Evolutionary conservation across 495 filamentous ascomycete species (phyloP), one percentile per base, ranked within the genome.

Genomic region (Neurospora hispaniola): DNA sequence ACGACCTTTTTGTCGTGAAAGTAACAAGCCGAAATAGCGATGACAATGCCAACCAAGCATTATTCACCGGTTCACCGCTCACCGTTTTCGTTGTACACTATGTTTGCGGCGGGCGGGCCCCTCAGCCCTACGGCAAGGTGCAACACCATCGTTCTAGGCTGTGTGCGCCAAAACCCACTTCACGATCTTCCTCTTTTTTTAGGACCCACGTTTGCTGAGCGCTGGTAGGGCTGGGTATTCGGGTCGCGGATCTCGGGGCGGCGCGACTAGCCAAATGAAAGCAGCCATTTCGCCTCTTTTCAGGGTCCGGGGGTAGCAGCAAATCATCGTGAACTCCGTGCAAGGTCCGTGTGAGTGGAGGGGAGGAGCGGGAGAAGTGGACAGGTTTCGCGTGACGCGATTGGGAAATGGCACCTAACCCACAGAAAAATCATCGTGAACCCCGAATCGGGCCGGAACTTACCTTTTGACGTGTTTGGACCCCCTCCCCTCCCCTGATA

Each of bases 351-450:
- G 27, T 66, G 54, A 38, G 54, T 66, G 54, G 54, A 66, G 27
- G n/a, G 44, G 8, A 48, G 18, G 44, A 48, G 18, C 44, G 44
- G n/a, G 44, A 48, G n/a, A 48, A 54, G 46, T 54, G 46, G 46
- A 54, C 46, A 54, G 46, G 46, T 20, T 3, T 46, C 18, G 18
- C 3, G 44, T 54, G 46, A 54, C 54, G 54, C 10, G 48, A 54
- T 14, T 5, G 10, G 48, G 20, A 66, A 66, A 66, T 66, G 54
- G 14, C 7, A 66, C 54, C 54, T 66, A 66, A 66, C 54, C 54
- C 54, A 66, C 54, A 66, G 54, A 35, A 66, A 66, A 66, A 66
- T 66, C 54, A 66, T 66, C 54, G 54, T 66, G 54, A 66, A 66
- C 27, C 54, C 54, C 54, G 54, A 66, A 66, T 38, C 27, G 54